Conservation (phyloP, 495 filamentous ascomycete species). For the Penicillium riverlandense region DNA sequence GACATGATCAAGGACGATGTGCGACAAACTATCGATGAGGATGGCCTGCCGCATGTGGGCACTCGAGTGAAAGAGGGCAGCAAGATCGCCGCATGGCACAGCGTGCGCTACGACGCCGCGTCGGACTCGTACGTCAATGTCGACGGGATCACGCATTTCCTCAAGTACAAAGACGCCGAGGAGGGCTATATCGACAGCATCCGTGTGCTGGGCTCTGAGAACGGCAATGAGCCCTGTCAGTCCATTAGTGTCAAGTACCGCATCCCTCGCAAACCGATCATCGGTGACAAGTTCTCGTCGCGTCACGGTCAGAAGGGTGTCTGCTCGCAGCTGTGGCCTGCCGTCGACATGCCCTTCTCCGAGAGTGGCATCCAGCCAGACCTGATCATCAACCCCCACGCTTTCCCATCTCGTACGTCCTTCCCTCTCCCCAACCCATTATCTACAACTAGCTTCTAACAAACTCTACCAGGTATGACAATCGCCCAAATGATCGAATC, state of each 20-base stretch:
- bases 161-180: constrained; percentile 89
- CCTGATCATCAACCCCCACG: constrained; percentile 98
- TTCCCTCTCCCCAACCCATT: not conserved
- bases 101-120: constrained; percentile 68
- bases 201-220: constrained; percentile 75
- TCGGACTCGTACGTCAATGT: constrained; percentile 56
- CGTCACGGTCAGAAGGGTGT: constrained; percentile 61
- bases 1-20: constrained; percentile 56
- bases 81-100: constrained; percentile 80
- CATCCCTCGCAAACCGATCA: constrained; percentile 81
- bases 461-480: constrained; percentile 59
- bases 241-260: constrained; percentile 86
- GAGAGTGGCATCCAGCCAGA: constrained; percentile 96
- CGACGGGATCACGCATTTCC: constrained; percentile 71
- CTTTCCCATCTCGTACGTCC: constrained; percentile 84
- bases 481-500: constrained; percentile 99
- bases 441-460: not conserved
- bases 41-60: constrained; percentile 79
- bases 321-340: constrained; percentile 92
- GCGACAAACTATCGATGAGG: constrained; percentile 66
- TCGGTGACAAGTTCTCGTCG: constrained; percentile 64
- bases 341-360: constrained; percentile 92
- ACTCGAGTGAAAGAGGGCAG: constrained; percentile 69
- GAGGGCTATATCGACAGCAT: constrained; percentile 87
- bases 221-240: constrained; percentile 74